Evolutionary conservation across 2,329 filamentous ascomycete species (phyloP), one percentile per base, ranked within the genome.

Genomic region (Madurella mycetomatis): DNA sequence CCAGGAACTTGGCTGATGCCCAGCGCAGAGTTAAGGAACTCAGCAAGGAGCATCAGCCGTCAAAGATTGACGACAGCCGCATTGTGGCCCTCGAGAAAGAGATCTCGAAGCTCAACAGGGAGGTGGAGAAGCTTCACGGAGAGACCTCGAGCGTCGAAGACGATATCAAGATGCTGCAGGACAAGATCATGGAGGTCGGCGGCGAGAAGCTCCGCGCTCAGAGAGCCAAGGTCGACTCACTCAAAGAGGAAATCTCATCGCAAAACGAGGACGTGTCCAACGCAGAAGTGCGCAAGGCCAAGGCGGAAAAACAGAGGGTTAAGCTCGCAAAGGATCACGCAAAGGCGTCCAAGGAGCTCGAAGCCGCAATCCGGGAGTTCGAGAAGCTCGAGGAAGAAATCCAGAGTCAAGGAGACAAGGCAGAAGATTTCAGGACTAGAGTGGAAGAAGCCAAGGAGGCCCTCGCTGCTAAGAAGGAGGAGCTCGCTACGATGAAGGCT

Each of bases 121-220:
- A 96, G 64, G 83, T 96, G 11, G 83, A 87, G 55, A 88, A 87
- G 64, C 80, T 99, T 9, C 89, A 85, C 57, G 78, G 82, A 9
- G 90, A 97, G 71, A 96, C 88, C n/a, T 83, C 88, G 1, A 94
- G 86, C 44, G 85, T 96, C 9, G 94, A 99, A 68, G 85, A 86
- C 25, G 94, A 97, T 70, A 97, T 99, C 72, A 92, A 95, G 72
- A 80, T 80, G 17, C 78, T 99, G 1, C 92, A 99, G 68, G 87
- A 94, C 78, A 95, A 92, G 77, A 99, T 99, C 66, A 97, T 99
- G 94, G 87, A 96, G 71, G 87, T 96, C 59, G 94, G 94, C 66
- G 94, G 94, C 72, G 91, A 97, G 65, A 91, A 90, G 72, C 83
- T 99, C 16, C 86, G 94, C 52, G 83, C 86, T 16, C 92, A 99